A percentile compares a stretch with the other conserved stretches of the same genome.
phyloP scores from a whole-genome alignment of 2,329 filamentous ascomycete species.

The Paraphoma chrysanthemicola region DNA sequence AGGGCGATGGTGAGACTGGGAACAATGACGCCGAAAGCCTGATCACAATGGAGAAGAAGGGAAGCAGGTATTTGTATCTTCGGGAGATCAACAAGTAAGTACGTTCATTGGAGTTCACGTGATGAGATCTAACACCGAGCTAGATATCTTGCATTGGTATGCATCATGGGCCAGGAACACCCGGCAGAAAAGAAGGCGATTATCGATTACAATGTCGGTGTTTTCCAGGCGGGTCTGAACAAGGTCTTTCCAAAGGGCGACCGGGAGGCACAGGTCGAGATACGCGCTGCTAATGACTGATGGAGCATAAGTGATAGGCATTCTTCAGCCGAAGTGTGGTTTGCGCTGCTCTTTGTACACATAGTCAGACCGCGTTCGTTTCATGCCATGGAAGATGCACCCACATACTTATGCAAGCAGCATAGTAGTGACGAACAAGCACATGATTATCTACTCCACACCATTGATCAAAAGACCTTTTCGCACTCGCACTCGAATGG shows the following conservation, averaged over 20 bases:
- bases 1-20: conserved; percentile 49
- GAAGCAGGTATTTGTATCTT: conserved; percentile 67
- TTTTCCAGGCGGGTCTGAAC: conserved; percentile 78
- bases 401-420: too few relatives aligned
- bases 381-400: too few relatives aligned
- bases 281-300: conserved; percentile 26
- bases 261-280: conserved; percentile 32
- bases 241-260: conserved; percentile 71
- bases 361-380: background rate
- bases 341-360: background rate
- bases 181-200: conserved; percentile 83
- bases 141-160: conserved; percentile 80
- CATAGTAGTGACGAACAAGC: too few relatives aligned
- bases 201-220: conserved; percentile 86
- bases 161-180: conserved; percentile 83
- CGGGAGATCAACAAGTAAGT: conserved; percentile 71
- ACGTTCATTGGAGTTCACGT: background rate
- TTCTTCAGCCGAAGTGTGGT: background rate
- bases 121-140: too few relatives aligned
- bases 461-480: too few relatives aligned
- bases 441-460: too few relatives aligned
- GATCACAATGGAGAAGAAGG: conserved; percentile 65
- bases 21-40: conserved; percentile 67
- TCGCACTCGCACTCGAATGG: too few relatives aligned
- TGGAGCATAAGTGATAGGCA: background rate